Evolutionary conservation across 2,329 filamentous ascomycete genomes (phyloP).

Genomic region (Hirsutella minnesotensis): DNA sequence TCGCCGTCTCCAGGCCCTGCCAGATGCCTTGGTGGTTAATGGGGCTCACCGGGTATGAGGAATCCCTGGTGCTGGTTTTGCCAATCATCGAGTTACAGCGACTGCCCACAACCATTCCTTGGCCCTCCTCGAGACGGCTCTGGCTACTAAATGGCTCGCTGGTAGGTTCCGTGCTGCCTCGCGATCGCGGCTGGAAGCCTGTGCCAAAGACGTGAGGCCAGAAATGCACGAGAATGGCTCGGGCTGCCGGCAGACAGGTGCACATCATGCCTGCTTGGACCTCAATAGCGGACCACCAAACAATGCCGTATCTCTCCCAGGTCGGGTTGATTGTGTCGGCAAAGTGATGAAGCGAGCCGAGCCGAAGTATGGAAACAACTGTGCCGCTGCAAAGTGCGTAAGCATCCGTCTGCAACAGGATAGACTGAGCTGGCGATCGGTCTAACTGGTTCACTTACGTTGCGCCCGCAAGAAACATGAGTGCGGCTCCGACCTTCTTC

Average conservation of each 20-base stretch:
- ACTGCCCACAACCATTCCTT: too few relatives aligned
- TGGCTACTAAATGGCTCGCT: not conserved
- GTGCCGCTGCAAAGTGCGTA: constrained; percentile 18
- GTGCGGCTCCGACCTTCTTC: constrained; percentile 33
- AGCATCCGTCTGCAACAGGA: too few relatives aligned
- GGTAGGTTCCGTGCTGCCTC: not conserved
- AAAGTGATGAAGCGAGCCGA: constrained; percentile 19
- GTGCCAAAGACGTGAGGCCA: constrained; percentile 20
- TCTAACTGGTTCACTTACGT: constrained; percentile 25
- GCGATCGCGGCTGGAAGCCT: not conserved
- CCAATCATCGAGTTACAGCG: too few relatives aligned
- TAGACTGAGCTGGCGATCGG: too few relatives aligned
- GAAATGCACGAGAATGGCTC: constrained; percentile 21
- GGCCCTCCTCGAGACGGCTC: not conserved
- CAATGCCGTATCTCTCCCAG: constrained; percentile 20
- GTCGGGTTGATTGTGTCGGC: constrained; percentile 18
- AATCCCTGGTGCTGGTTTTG: too few relatives aligned
- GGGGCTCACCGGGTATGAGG: too few relatives aligned
- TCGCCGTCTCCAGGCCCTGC: too few relatives aligned
- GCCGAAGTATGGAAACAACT: constrained; percentile 25
- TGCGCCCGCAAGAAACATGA: constrained; percentile 40
- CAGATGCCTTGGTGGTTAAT: too few relatives aligned
- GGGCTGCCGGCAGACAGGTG: constrained; percentile 24
- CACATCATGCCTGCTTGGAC: constrained; percentile 26
- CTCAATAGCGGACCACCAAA: constrained; percentile 24